Evolutionary conservation across 2,329 filamentous ascomycete species (phyloP), one percentile per base, ranked within the genome.

Genomic region (Sarocladium oryzae): DNA sequence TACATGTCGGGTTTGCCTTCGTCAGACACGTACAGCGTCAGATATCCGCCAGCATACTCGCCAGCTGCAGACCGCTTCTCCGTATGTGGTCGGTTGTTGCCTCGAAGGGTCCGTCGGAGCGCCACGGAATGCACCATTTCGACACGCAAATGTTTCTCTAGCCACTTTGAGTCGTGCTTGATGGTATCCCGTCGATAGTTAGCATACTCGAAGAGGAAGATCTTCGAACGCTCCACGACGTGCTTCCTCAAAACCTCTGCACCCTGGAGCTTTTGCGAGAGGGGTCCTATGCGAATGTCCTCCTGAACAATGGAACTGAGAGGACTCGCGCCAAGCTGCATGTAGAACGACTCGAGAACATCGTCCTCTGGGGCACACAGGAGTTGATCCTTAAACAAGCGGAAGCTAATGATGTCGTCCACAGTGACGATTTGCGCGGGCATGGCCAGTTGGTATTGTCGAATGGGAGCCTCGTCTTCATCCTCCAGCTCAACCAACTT

Each of bases 311-410:
- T 78, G 51, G 77, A 80, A 55, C 88, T 89, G 18, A 99, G 75
- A 51, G 81, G 82, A 40, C 84, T 79, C 3, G 89, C 86, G 1
- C 93, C 93, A 3, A 99, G 82, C 7, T 84, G 78, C 32, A 82
- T 69, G 66, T 99, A 99, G 56, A 99, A 92, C 1, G 79, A 77
- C 63, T 99, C 93, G 1, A 99, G 73, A 0, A 71, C 65, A 56
- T 97, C 93, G 62, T 99, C 93, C 64, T 96, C 88, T 0, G 93
- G 95, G 0, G 91, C 90, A 54, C 87, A 90, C 24, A 95, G 77
- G 26, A 99, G 75, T 55, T 83, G 81, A 50, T 89, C 82, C 62
- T 91, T 92, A 74, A 99, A 99, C 1, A 93, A 75, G 30, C 86
- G 85, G 64, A 92, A 96, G 61, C 87, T 90, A 60, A 89, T 87